Conservation (phyloP, 192 early-diverging fungal genomes). For the Backusella tuberculispora region DNA sequence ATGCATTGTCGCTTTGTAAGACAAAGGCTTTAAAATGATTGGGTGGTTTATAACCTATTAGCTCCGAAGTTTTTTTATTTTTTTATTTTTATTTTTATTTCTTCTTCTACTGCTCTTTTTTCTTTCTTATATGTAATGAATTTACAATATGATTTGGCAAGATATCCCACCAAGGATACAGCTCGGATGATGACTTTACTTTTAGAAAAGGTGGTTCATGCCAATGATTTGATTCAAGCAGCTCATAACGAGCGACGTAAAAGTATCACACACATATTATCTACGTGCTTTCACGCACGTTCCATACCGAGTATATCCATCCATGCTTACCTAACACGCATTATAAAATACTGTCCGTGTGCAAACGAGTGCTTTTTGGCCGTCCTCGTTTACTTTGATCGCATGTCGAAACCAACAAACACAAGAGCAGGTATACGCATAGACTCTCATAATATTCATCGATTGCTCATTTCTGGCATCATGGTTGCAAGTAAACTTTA, state of each 20-base stretch:
- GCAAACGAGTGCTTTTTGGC: constrained; percentile 89
- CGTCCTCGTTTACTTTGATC: constrained; percentile 91
- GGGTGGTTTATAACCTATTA: too few species aligned
- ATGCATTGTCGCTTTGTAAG: too few species aligned
- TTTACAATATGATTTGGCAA: constrained; percentile 58
- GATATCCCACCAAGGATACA: constrained; percentile 60
- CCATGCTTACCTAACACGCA: constrained; percentile 83
- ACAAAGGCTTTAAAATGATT: too few species aligned
- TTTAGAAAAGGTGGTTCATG: constrained; percentile 59
- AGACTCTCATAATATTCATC: constrained; percentile 89
- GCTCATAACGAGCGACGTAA: constrained; percentile 28
- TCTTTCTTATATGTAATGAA: not conserved
- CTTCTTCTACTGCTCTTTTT: not conserved
- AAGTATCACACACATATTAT: constrained; percentile 39
- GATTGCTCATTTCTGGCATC: constrained; percentile 86
- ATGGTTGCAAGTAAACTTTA: constrained; percentile 92
- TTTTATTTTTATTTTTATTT: not conserved
- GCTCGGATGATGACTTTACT: constrained; percentile 62
- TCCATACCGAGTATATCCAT: constrained; percentile 91
- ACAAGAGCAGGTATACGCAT: constrained; percentile 66
- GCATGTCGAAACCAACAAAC: constrained; percentile 71
- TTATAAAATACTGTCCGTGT: constrained; percentile 93
- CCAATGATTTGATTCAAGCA: constrained; percentile 50
- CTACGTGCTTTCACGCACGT: constrained; percentile 88
- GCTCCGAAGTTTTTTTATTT: not conserved